Evolutionary conservation across 306 rosid genomes (phyloP).

Genomic region (Phaseolus lunatus): DNA sequence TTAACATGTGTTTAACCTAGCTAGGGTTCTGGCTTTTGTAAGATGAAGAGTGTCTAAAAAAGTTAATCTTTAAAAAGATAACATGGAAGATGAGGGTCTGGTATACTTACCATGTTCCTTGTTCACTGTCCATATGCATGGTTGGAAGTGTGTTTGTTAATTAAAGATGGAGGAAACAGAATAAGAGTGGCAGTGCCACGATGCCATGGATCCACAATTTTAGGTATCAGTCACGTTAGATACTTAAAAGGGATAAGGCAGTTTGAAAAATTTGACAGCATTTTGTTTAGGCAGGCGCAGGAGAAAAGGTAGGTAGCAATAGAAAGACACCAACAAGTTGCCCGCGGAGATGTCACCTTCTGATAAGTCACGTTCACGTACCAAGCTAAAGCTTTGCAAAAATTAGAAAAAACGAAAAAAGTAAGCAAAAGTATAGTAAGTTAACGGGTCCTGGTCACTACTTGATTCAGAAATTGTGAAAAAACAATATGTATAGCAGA

Average conservation of each 20-base stretch:
- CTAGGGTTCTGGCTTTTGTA: no score
- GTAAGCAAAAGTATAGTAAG: no score
- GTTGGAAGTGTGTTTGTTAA: neutral
- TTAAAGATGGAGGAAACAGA: neutral
- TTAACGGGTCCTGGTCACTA: slow-evolving; percentile 23
- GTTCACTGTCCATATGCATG: no score
- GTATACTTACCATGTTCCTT: no score
- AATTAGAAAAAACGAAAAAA: slow-evolving; percentile 22
- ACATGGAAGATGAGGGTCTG: no score
- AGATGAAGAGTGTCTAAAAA: no score
- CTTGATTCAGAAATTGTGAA: slow-evolving; percentile 17
- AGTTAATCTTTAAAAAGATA: no score
- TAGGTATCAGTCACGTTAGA: slow-evolving; percentile 33
- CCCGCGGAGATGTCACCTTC: slow-evolving; percentile 46
- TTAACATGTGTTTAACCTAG: no score
- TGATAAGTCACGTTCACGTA: slow-evolving; percentile 35
- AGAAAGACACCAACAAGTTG: no score
- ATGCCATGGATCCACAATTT: neutral
- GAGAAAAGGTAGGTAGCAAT: neutral
- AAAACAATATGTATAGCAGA: neutral
- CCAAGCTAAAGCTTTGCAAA: slow-evolving; percentile 11
- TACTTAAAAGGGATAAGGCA: slow-evolving; percentile 20
- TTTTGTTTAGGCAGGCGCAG: slow-evolving; percentile 10
- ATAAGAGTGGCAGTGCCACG: no score
- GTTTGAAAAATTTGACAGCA: slow-evolving; percentile 19